These are phyloP conservation scores for Mortierella polycephala DNA, from an alignment of 371 early-diverging fungal species.

Conservation along the genomic window DNA sequence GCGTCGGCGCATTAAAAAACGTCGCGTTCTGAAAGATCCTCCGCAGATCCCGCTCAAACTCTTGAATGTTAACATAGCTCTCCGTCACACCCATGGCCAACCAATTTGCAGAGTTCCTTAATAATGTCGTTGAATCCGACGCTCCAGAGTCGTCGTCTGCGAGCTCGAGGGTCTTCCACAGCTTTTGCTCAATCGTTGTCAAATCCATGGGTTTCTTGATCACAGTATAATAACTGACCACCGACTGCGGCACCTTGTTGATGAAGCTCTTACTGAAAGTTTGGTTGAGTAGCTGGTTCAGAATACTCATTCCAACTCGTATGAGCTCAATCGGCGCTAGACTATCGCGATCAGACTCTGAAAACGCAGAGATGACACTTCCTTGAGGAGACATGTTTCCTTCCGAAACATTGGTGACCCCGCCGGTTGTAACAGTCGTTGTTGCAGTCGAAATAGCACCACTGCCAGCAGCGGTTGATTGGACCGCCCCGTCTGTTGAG, in stretches of 20 bases:
- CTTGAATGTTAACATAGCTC: slow-evolving; percentile 58
- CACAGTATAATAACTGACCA: slow-evolving; percentile 60
- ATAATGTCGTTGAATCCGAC: neutral
- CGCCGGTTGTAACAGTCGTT: neutral
- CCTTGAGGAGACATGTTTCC: slow-evolving; percentile 3
- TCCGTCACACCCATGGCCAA: slow-evolving; percentile 24
- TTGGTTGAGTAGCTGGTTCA: slow-evolving; percentile 24
- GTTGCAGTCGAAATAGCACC: neutral
- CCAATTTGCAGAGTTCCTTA: slow-evolving; percentile 4
- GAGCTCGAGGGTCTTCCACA: slow-evolving; percentile 53
- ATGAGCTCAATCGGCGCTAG: slow-evolving; percentile 35
- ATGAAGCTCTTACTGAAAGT: slow-evolving; percentile 48
- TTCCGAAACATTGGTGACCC: neutral
- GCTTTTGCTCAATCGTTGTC: slow-evolving; percentile 68
- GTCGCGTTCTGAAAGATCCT: slow-evolving; percentile 66
- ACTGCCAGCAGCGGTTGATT: slow-evolving; percentile 14
- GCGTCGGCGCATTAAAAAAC: slow-evolving; percentile 44
- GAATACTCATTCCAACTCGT: slow-evolving; percentile 36
- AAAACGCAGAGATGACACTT: neutral
- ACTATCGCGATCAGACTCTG: slow-evolving; percentile 2
- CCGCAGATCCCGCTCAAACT: slow-evolving; percentile 68
- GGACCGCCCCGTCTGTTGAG: slow-evolving; percentile 10
- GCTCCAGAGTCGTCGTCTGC: slow-evolving; percentile 11
- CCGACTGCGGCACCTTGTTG: slow-evolving; percentile 39
- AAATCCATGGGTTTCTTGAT: slow-evolving; percentile 84